These are phyloP conservation scores for Margaritispora aquatica DNA, from an alignment of 495 filamentous ascomycete genomes.

Conservation along the genomic window DNA sequence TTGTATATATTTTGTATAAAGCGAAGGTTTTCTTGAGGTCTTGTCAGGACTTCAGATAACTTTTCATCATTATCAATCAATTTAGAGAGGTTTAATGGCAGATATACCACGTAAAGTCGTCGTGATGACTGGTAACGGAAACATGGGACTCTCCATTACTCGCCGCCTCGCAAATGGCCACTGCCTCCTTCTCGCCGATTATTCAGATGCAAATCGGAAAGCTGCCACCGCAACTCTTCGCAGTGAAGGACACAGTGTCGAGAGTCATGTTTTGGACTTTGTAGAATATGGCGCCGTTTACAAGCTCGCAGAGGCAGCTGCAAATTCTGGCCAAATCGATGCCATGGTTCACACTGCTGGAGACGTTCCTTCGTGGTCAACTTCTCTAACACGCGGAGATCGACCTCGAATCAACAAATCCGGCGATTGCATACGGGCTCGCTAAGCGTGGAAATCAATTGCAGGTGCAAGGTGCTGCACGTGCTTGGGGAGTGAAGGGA, in stretches of 20 bases:
- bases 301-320: neutral
- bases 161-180: neutral
- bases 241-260: neutral
- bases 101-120: too few species aligned
- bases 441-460: constrained; percentile 1
- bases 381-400: neutral
- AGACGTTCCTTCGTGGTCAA: neutral
- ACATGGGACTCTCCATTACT: neutral
- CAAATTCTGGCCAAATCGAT: neutral
- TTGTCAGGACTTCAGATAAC: too few species aligned
- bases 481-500: neutral
- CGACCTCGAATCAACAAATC: neutral
- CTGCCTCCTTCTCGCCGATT: neutral
- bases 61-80: too few species aligned
- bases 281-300: neutral
- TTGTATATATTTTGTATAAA: too few species aligned
- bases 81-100: too few species aligned
- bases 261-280: neutral
- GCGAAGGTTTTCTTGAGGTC: too few species aligned
- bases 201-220: neutral
- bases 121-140: too few species aligned
- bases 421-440: neutral
- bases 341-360: neutral
- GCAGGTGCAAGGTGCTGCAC: neutral
- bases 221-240: neutral